Evolutionary conservation across 2,329 filamentous ascomycete species (phyloP), one percentile per base, ranked within the genome.

Genomic region (Sclerotinia spermophila): DNA sequence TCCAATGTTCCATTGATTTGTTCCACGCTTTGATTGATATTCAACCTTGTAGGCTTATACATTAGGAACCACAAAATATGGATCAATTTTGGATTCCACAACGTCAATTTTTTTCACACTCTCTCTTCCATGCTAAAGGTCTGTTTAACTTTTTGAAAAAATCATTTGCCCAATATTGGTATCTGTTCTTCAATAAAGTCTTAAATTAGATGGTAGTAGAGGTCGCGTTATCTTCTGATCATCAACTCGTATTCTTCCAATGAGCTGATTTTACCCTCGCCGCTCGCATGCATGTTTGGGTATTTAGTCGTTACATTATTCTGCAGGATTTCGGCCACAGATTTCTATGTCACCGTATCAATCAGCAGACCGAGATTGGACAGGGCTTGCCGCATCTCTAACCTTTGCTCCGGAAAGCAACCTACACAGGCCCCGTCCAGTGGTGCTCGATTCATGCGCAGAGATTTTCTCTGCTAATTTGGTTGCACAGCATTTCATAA

Each of bases 71-170:
- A 53, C 45, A 51, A 65, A 65, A 65, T 17, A 51, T 65, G 45
- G 45, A 51, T 40, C 62, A n/a, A 53, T 21, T 65, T 65, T 51
- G 48, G 62, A 65, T 65, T 65, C 45, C 62, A 65, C 62, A 40
- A 38, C 45, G 21, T 65, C 45, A n/a, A n/a, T 48, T 53, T 40
- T 38, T 65, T 64, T 48, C 38, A 30, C 15, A 35, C 21, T 24
- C 30, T 21, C 21, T 38, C 44, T 65, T n/a, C 30, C 30, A 65
- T 35, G 44, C 61, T 30, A 65, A 65, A 51, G 40, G 2, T 30
- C 27, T 62, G 11, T n/a, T 33, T 24, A 51, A 30, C 44, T 51
- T 35, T 35, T 15, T 38, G 33, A 51, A 51, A 11, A 24, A 13
- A 2, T 30, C 44, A 48, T 38, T 64, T 64, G 40, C 44, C 44